Conservation (phyloP, 2,329 filamentous ascomycete species). For the Sarocladium strictum region DNA sequence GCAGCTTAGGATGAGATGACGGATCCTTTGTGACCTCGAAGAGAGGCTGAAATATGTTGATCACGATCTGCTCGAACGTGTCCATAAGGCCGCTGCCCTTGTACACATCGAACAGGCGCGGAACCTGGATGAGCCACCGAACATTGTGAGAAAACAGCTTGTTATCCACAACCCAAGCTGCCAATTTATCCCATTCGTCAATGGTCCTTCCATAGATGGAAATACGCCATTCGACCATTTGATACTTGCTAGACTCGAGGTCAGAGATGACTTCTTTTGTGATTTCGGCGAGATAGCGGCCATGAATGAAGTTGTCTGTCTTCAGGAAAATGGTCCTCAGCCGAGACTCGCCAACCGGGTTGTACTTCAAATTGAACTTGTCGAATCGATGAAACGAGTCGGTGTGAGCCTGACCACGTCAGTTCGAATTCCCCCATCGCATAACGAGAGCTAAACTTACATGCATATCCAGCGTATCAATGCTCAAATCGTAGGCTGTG, state of each 20-base stretch:
- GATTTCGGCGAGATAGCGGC: slow-evolving; percentile 92
- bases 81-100: slow-evolving; percentile 83
- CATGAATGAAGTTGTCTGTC: slow-evolving; percentile 96
- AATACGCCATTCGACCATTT: slow-evolving; percentile 99
- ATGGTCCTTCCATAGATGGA: slow-evolving; percentile 91
- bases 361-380: slow-evolving; percentile 99
- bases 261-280: slow-evolving; percentile 97
- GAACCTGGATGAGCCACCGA: slow-evolving; percentile 93
- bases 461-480: slow-evolving; percentile 98
- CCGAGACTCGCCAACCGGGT: slow-evolving; percentile 91
- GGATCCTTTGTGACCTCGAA: slow-evolving; percentile 93
- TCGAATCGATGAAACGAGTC: slow-evolving; percentile 98
- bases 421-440: background rate
- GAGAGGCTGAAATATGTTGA: slow-evolving; percentile 86
- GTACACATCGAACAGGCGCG: slow-evolving; percentile 92
- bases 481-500: slow-evolving; percentile 94
- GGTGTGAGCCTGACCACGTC: slow-evolving; percentile 66
- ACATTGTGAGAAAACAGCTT: slow-evolving; percentile 98
- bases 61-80: slow-evolving; percentile 83
- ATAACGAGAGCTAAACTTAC: slow-evolving; percentile 43
- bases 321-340: slow-evolving; percentile 97
- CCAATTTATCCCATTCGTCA: slow-evolving; percentile 96
- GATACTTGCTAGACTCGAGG: slow-evolving; percentile 97
- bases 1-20: slow-evolving; percentile 80
- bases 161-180: slow-evolving; percentile 96